Base-by-base conservation (phyloP, 805 yeast species). In the Metschnikowia dekortorum region DNA sequence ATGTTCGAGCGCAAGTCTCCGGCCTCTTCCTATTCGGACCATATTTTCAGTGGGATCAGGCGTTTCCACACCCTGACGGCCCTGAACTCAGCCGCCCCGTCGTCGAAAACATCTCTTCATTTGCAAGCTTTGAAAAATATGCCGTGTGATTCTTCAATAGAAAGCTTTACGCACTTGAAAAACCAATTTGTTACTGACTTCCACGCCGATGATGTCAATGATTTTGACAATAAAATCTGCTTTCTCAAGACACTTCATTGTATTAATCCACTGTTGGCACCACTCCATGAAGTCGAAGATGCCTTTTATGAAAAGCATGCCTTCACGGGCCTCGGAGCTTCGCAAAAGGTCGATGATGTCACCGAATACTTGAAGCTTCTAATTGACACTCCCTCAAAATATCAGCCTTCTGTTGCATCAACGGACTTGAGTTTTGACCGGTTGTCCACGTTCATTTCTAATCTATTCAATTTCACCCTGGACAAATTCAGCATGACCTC, bases 61-160 rank as follows among this genome's bases (percentile, higher is more conserved):
- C 43, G 61, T 8, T 68, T 65, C 47, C 84, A 80, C 58, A 77
- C 81, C 16, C 50, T 56, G 44, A 48, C 68, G 8, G 18, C 45
- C 16, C 40, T 44, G 14, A 39, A 44, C 26, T 30, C 35, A 29
- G 35, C 36, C n/a, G 16, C 52, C 3, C 9, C 34, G 4, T 7
- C 47, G 4, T 47, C 34, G 2, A 22, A 34, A 18, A 33, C 50
- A 11, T 14, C 36, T 28, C 2, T 14, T 9, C 37, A 40, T 46
- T 30, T 54, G 28, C 40, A 47, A n/a, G 38, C 18, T 4, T 44
- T 55, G 39, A 49, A 31, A 13, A 22, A 32, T 1, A 37, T 46
- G 39, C 53, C 53, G 2, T 22, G 26, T 6, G 41, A 44, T 8
- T 44, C 28, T 6, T 13, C 30, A 13, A 41, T 26, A 6, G 42